These are phyloP conservation scores for Coprinopsis cinerea DNA, from an alignment of 768 basidiomycete species.

Conservation along the genomic window DNA sequence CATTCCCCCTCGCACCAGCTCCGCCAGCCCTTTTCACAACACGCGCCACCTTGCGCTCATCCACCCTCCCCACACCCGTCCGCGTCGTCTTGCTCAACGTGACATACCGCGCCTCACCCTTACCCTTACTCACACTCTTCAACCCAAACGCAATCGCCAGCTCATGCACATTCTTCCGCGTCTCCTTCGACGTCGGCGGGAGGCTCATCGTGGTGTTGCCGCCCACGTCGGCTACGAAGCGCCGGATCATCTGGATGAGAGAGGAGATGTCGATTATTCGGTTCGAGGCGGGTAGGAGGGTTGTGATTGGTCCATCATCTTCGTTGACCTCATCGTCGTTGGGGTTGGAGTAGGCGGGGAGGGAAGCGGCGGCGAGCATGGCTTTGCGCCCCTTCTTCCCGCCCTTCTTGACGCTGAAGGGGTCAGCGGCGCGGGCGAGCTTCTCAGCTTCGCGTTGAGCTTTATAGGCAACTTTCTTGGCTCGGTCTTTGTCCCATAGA, in stretches of 20 bases:
- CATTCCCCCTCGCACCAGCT: constrained; percentile 26
- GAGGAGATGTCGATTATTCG: constrained; percentile 58
- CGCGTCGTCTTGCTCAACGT: constrained; percentile 64
- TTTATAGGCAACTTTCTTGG: constrained; percentile 77
- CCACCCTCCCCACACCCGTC: constrained; percentile 43
- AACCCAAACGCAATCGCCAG: constrained; percentile 74
- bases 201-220: constrained; percentile 52
- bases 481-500: constrained; percentile 79
- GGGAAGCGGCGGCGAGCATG: constrained; percentile 46
- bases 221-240: constrained; percentile 56
- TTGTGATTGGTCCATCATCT: constrained; percentile 39
- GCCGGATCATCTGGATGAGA: constrained; percentile 64
- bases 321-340: too few relatives aligned
- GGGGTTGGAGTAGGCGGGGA: neutral
- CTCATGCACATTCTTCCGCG: constrained; percentile 71
- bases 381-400: constrained; percentile 67
- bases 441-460: constrained; percentile 51
- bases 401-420: constrained; percentile 53
- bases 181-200: constrained; percentile 72
- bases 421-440: constrained; percentile 55
- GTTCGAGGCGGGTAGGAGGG: constrained; percentile 30
- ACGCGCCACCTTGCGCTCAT: constrained; percentile 55
- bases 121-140: constrained; percentile 72
- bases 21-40: constrained; percentile 34
- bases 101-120: constrained; percentile 66